A percentile compares a stretch with the other conserved stretches of the same genome.
Evolutionary conservation across 179 eudicot genomes (phyloP).

Genomic region (Gypsophila paniculata): DNA sequence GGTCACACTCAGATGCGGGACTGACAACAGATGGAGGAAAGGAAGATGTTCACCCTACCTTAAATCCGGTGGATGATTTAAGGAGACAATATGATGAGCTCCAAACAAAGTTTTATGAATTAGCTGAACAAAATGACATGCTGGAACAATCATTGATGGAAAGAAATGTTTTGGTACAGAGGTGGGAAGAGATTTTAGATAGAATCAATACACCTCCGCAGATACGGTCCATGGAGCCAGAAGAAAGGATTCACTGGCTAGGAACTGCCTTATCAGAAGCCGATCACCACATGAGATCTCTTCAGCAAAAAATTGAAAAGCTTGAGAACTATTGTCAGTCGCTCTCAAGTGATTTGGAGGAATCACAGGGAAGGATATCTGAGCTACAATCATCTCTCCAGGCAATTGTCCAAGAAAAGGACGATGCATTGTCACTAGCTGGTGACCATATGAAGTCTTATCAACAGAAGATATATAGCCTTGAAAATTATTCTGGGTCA

Average conservation of each 20-base stretch:
- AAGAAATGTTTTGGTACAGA: conserved; percentile 79
- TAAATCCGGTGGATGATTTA: conserved; percentile 55
- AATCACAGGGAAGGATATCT: conserved; percentile 46
- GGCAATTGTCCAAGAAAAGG: conserved; percentile 36
- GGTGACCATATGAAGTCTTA: conserved; percentile 48
- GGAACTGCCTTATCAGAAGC: conserved; percentile 78
- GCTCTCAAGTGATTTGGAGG: conserved; percentile 58
- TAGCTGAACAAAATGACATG: conserved; percentile 98
- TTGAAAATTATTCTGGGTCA: conserved; percentile 48
- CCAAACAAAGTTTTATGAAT: conserved; percentile 70
- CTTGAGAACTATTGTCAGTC: conserved; percentile 56
- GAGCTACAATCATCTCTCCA: conserved; percentile 52
- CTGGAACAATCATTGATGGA: conserved; percentile 92
- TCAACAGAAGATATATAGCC: conserved; percentile 59
- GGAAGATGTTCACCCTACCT: conserved; percentile 50
- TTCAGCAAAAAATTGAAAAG: conserved; percentile 72
- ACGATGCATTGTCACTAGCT: conserved; percentile 61
- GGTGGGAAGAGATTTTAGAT: conserved; percentile 89
- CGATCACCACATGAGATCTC: conserved; percentile 59
- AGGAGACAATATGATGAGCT: conserved; percentile 72
- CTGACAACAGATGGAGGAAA: conserved; percentile 53
- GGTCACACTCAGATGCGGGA: conserved; percentile 63
- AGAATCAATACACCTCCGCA: conserved; percentile 72
- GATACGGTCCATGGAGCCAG: conserved; percentile 85
- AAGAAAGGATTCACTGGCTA: conserved; percentile 89